A percentile compares a stretch with the other conserved stretches of the same genome.
These are phyloP conservation scores for Coemansia sp. DNA, from an alignment of 192 early-diverging fungal genomes.

Conservation along the genomic window DNA sequence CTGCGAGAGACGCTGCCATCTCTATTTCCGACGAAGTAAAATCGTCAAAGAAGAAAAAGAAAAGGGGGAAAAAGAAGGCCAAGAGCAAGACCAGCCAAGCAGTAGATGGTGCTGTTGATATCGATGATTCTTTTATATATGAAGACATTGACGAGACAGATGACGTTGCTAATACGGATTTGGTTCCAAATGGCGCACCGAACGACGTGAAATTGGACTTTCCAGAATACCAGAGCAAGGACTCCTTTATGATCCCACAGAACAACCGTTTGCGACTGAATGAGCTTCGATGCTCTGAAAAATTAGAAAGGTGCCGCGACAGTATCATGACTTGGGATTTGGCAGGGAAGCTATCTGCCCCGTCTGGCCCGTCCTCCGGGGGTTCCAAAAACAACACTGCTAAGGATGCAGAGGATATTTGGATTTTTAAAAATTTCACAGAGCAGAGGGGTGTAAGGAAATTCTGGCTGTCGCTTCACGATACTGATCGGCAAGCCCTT, in stretches of 20 bases:
- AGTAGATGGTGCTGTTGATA: neutral
- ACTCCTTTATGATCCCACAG: neutral
- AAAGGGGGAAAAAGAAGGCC: constrained; percentile 22
- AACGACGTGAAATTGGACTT: neutral
- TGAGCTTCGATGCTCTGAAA: constrained; percentile 1
- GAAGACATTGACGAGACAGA: neutral
- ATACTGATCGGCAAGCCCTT: constrained; percentile 31
- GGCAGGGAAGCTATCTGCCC: neutral
- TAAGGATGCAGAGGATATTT: constrained; percentile 9
- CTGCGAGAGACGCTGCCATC: neutral
- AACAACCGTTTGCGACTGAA: neutral
- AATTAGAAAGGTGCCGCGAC: neutral
- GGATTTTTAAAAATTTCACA: constrained; percentile 28
- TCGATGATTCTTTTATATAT: neutral
- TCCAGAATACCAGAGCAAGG: neutral
- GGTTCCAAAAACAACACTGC: neutral
- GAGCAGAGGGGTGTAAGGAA: constrained; percentile 41
- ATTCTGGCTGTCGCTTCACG: constrained; percentile 41
- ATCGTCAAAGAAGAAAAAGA: constrained; percentile 29
- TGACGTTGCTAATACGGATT: neutral
- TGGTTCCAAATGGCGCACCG: neutral
- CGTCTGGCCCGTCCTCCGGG: neutral
- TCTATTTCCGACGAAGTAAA: constrained; percentile 1
- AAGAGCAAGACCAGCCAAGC: constrained; percentile 15
- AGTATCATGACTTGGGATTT: constrained; percentile 1